These are phyloP conservation scores for Linderniella brevidens DNA, from an alignment of 257 asterid genomes.

Conservation along the genomic window DNA sequence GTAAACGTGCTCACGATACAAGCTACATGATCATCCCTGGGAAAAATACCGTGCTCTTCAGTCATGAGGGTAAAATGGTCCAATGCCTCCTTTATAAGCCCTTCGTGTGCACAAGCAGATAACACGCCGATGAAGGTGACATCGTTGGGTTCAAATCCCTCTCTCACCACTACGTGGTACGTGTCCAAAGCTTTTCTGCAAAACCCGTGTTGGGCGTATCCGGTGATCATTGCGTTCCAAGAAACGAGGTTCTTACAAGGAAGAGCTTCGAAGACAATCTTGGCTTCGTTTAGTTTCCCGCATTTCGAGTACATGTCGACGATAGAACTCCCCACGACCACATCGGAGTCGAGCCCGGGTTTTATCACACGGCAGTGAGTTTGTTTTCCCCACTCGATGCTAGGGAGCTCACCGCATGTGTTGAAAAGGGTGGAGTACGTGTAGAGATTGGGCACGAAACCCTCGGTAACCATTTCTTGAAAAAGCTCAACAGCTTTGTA, in stretches of 20 bases:
- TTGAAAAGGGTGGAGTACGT: constrained; percentile 56
- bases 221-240: constrained; percentile 69
- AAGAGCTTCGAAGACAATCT: constrained; percentile 39
- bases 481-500: constrained; percentile 26
- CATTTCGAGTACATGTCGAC: constrained; percentile 74
- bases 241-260: constrained; percentile 40
- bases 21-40: constrained; percentile 54
- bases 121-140: constrained; percentile 52
- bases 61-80: constrained; percentile 41
- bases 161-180: constrained; percentile 30
- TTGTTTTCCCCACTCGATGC: constrained; percentile 69
- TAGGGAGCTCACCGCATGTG: constrained; percentile 63
- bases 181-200: constrained; percentile 53
- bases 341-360: constrained; percentile 40
- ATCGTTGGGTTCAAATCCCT: constrained; percentile 33
- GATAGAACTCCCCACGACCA: constrained; percentile 62
- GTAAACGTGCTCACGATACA: constrained; percentile 54
- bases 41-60: constrained; percentile 25
- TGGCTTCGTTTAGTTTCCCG: constrained; percentile 39
- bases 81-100: constrained; percentile 48
- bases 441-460: constrained; percentile 36
- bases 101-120: constrained; percentile 60
- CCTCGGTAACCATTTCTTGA: constrained; percentile 26
- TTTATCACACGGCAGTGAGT: constrained; percentile 43
- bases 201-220: constrained; percentile 67